These are phyloP conservation scores for Fraxinus floribunda DNA, from an alignment of 305 asterid genomes.

Conservation along the genomic window DNA sequence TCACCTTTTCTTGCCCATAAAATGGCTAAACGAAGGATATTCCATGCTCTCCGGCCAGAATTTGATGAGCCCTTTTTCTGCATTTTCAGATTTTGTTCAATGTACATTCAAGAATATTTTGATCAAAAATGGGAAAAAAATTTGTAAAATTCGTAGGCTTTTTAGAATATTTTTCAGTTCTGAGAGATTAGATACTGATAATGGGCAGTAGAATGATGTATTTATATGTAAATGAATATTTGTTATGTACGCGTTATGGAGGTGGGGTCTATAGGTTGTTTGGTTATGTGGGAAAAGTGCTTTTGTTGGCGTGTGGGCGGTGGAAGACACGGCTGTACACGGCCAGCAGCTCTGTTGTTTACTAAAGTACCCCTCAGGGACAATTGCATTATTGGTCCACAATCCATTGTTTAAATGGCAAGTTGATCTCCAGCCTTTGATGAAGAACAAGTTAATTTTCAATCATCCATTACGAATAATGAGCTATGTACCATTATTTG, in stretches of 20 bases:
- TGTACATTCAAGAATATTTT: neutral
- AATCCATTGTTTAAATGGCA: neutral
- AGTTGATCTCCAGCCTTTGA: neutral
- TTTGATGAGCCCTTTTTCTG: constrained; percentile 35
- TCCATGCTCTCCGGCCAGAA: constrained; percentile 45
- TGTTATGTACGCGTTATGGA: neutral
- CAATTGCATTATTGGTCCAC: neutral
- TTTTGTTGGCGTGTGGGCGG: constrained; percentile 23
- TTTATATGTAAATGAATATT: neutral
- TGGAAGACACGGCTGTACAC: constrained; percentile 40
- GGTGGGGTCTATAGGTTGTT: neutral
- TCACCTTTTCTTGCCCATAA: constrained; percentile 67
- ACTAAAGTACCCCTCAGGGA: neutral
- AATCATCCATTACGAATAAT: neutral
- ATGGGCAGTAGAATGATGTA: neutral
- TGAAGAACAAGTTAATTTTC: neutral
- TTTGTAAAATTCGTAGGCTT: constrained; percentile 13
- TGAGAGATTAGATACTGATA: neutral
- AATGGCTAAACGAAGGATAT: constrained; percentile 53
- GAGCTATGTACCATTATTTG: neutral
- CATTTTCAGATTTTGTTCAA: constrained; percentile 32
- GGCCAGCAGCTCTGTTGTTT: neutral
- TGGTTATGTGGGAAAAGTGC: neutral
- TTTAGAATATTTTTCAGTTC: neutral
- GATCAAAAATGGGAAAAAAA: neutral